Evolutionary conservation across 2,329 filamentous ascomycete genomes (phyloP).

Genomic region (Orbilia javanica): DNA sequence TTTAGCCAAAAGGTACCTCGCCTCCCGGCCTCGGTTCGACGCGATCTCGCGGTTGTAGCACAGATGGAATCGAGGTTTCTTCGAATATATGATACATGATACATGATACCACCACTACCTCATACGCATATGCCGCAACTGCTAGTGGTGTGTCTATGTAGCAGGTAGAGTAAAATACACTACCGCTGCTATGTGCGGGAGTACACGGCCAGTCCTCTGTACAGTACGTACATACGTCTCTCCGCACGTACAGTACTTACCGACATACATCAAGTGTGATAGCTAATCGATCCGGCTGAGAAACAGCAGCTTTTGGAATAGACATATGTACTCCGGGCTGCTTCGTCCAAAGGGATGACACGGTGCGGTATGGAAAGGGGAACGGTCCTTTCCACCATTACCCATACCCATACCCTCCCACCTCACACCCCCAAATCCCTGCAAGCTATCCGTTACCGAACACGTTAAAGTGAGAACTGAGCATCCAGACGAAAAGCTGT

Average conservation of each 20-base stretch:
- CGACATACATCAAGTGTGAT: not conserved
- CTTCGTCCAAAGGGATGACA: conserved; percentile 43
- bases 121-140: not conserved
- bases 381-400: conserved; percentile 57
- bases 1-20: conserved; percentile 37
- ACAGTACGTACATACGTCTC: not conserved
- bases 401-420: conserved; percentile 27
- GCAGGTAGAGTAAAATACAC: too few relatives aligned
- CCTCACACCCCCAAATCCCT: conserved; percentile 44
- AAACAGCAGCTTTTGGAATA: conserved; percentile 39
- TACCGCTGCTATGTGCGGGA: conserved; percentile 6
- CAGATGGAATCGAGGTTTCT: conserved; percentile 29
- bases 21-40: conserved; percentile 38
- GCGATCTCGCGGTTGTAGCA: conserved; percentile 44
- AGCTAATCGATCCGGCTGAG: conserved; percentile 32
- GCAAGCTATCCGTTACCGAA: conserved; percentile 58
- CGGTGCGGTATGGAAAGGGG: conserved; percentile 56
- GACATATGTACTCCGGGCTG: conserved; percentile 51
- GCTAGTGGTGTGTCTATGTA: too few relatives aligned
- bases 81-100: too few relatives aligned
- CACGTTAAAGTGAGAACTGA: conserved; percentile 55
- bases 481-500: conserved; percentile 45
- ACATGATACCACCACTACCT: too few relatives aligned
- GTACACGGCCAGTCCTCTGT: conserved; percentile 1
- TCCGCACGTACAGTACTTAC: not conserved